A percentile compares a stretch with the other conserved stretches of the same genome.
Evolutionary conservation across 1,139 yeast genomes (phyloP).

Genomic region (Blastobotrys indianensis): DNA sequence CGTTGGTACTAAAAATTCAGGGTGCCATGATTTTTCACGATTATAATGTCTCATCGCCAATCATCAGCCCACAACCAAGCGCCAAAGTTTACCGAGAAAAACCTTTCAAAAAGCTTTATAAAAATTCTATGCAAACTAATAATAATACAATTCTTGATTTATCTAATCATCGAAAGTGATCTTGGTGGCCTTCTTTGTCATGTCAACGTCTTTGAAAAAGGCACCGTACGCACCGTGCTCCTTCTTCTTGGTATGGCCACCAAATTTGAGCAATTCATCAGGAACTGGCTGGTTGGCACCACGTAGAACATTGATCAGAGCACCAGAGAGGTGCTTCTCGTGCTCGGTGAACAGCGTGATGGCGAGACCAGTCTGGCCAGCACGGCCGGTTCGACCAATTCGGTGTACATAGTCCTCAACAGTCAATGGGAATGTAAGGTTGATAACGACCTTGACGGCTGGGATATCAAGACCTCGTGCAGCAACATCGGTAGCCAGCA

Average conservation of each 20-base stretch:
- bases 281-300: constrained; percentile 97
- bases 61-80: not conserved
- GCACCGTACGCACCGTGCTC: constrained; percentile 97
- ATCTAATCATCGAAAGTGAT: constrained; percentile 52
- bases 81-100: not conserved
- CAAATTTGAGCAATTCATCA: constrained; percentile 90
- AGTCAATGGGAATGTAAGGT: constrained; percentile 93
- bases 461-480: constrained; percentile 99
- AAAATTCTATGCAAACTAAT: not conserved
- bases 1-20: too few species aligned
- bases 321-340: constrained; percentile 95
- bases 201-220: constrained; percentile 86
- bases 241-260: constrained; percentile 96
- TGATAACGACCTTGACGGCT: constrained; percentile 91
- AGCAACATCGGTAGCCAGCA: constrained; percentile 97
- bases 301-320: constrained; percentile 80
- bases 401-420: constrained; percentile 98
- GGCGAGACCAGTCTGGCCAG: constrained; percentile 92
- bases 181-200: constrained; percentile 83
- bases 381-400: constrained; percentile 98
- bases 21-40: not conserved
- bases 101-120: not conserved
- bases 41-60: not conserved
- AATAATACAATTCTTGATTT: too few species aligned
- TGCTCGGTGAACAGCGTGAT: constrained; percentile 95